phyloP scores from a whole-genome alignment of 192 early-diverging fungal genomes.

The Phycomyces blakesleeanus region DNA sequence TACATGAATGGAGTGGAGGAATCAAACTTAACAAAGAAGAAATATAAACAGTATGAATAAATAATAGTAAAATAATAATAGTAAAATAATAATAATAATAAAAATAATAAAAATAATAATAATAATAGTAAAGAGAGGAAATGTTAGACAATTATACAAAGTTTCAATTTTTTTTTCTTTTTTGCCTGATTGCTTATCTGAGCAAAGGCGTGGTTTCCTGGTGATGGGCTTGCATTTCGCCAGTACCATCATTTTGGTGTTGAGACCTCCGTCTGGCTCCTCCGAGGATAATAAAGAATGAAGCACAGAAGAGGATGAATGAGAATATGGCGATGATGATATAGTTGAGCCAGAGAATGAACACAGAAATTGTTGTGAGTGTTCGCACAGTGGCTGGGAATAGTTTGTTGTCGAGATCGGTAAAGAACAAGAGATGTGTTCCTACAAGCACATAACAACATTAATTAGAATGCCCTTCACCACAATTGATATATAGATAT shows the following conservation, averaged over 20 bases:
- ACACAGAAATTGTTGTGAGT: neutral
- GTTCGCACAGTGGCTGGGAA: neutral
- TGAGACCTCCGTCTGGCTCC: neutral
- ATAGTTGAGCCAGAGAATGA: slow-evolving; percentile 22
- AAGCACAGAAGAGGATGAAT: slow-evolving; percentile 16
- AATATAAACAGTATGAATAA: slow-evolving; percentile 4
- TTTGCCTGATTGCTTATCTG: neutral
- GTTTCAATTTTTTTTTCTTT: no score
- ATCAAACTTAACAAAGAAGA: neutral
- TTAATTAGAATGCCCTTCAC: neutral
- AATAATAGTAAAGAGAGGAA: neutral
- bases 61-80: neutral
- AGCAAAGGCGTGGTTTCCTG: slow-evolving; percentile 17
- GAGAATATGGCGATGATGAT: slow-evolving; percentile 1
- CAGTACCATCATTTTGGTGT: neutral
- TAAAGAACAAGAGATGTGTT: slow-evolving; percentile 7
- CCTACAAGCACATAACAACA: no score
- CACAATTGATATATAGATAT: neutral
- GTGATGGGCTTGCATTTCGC: neutral
- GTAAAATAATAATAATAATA: no score
- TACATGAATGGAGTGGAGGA: neutral
- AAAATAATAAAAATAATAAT: no score
- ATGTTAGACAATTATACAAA: neutral
- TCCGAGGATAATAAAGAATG: slow-evolving; percentile 19
- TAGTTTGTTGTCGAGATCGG: neutral